Percentiles rank a stretch among this genome's conserved stretches.
Conservation (phyloP, 176 grass and related monocot species). For the Echinochloa phyllopogon region DNA sequence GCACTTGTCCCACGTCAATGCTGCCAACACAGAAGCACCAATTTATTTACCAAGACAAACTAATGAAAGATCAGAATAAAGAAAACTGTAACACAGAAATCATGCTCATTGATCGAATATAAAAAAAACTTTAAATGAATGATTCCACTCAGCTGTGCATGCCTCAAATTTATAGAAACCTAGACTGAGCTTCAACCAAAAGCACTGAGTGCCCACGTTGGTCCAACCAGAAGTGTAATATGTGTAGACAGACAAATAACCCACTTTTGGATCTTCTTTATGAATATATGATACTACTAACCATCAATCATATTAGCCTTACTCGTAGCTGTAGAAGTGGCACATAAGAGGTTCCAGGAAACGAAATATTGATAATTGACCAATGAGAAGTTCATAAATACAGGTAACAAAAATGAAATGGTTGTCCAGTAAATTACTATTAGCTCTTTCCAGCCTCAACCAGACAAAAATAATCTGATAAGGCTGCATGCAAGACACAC, state of each 20-base stretch:
- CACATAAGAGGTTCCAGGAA: conserved; percentile 13
- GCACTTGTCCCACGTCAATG: conserved; percentile 4
- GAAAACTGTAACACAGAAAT: conserved; percentile 24
- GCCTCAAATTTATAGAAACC: not conserved
- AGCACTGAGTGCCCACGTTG: not conserved
- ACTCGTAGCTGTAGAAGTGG: not conserved
- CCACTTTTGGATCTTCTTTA: conserved; percentile 5
- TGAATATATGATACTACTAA: conserved; percentile 1
- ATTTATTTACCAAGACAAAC: conserved; percentile 35
- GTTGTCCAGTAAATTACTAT: conserved; percentile 16
- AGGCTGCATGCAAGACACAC: conserved; percentile 23
- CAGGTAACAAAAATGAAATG: conserved; percentile 3
- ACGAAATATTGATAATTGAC: conserved; percentile 15
- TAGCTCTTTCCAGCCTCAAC: conserved; percentile 24
- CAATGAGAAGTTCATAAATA: conserved; percentile 15
- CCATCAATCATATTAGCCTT: conserved; percentile 6
- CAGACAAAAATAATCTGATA: conserved; percentile 29
- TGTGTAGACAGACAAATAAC: not conserved
- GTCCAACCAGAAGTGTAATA: not conserved
- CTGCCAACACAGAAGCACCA: conserved; percentile 46
- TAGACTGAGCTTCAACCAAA: not conserved
- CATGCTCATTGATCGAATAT: conserved; percentile 10
- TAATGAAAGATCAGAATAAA: conserved; percentile 13
- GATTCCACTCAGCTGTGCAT: conserved; percentile 1
- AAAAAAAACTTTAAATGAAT: conserved; percentile 31